Evolutionary conservation across 164 flowering plant genomes (phyloP), one percentile per base, ranked within the genome.

Genomic region (Protea cynaroides): DNA sequence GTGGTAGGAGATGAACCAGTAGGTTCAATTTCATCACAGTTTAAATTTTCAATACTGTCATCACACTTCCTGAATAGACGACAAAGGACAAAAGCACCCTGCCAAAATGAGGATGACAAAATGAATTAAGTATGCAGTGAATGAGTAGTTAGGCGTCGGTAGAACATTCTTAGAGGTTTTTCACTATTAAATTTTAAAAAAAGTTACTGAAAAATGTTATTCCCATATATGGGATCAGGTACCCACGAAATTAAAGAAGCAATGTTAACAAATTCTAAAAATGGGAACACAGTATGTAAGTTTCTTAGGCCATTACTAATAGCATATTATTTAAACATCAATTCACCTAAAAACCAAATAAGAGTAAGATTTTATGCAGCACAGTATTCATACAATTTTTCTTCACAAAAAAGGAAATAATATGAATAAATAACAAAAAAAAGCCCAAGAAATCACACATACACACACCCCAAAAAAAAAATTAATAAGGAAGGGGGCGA

Each of bases 61-160:
- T 80, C 88, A 12, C 65, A 66, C 70, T 87, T 89, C 64, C 76
- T 77, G 67, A 92, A 87, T 59, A 92, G 73, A 25, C 92, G 90
- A 57, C 92, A 92, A 15, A 92, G 77, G 15, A 92, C 94, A 78
- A 71, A 88, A 1, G 87, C 74, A 29, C 64, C 75, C 93, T 87
- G 81, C 63, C 77, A 25, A 59, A 59, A 65, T 18, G 44, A 29
- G 19, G 50, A 37, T 17, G 61, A 61, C 22, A 14, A 21, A 71
- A 46, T 40, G 37, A 13, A 57, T 1, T 11, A 2, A 15, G 12
- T 5, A 44, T 44, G 4, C 49, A 44, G 12, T 4, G 6, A 44
- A 44, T 44, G 49, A 4, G 49, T 1, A 15, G n/a, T n/a, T n/a
- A n/a, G n/a, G n/a, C n/a, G n/a, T n/a, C n/a, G n/a, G n/a, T n/a